These are phyloP conservation scores for Calvatia gigantea DNA, from an alignment of 768 basidiomycete species.

Conservation along the genomic window DNA sequence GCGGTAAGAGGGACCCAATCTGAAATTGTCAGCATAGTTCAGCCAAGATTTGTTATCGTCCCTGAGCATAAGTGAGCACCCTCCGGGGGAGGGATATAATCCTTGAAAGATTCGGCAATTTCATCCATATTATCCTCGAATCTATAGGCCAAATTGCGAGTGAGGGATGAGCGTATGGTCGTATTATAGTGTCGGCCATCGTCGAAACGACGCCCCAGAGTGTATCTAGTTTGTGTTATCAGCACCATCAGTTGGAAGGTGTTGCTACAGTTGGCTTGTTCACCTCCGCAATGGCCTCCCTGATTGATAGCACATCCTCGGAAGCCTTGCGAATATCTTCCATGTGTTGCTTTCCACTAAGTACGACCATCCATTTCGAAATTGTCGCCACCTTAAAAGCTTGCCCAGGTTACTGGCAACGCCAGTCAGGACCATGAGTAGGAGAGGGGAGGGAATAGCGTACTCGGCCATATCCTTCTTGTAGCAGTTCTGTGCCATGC, in stretches of 20 bases:
- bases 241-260: slow-evolving; percentile 13
- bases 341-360: slow-evolving; percentile 24
- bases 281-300: slow-evolving; percentile 29
- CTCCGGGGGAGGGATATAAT: slow-evolving; percentile 29
- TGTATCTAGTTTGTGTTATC: slow-evolving; percentile 34
- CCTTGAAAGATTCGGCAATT: slow-evolving; percentile 34
- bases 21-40: slow-evolving; percentile 10
- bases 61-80: slow-evolving; percentile 17
- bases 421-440: not conserved
- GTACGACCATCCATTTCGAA: slow-evolving; percentile 36
- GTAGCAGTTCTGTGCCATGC: slow-evolving; percentile 19
- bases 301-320: slow-evolving; percentile 33
- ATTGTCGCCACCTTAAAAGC: slow-evolving; percentile 25
- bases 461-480: slow-evolving; percentile 23
- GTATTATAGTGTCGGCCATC: slow-evolving; percentile 28
- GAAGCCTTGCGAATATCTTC: slow-evolving; percentile 39
- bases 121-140: slow-evolving; percentile 44
- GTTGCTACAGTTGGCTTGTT: slow-evolving; percentile 7
- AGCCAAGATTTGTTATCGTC: not conserved
- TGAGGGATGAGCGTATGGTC: slow-evolving; percentile 28
- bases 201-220: slow-evolving; percentile 28
- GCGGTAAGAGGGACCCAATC: slow-evolving; percentile 37
- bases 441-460: not conserved
- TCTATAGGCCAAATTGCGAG: slow-evolving; percentile 33
- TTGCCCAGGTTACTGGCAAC: slow-evolving; percentile 19